Percentiles rank a stretch among this genome's conserved stretches.
Evolutionary conservation across 352 stramenopile genomes (phyloP).

Genomic region (Detonula confervacea): DNA sequence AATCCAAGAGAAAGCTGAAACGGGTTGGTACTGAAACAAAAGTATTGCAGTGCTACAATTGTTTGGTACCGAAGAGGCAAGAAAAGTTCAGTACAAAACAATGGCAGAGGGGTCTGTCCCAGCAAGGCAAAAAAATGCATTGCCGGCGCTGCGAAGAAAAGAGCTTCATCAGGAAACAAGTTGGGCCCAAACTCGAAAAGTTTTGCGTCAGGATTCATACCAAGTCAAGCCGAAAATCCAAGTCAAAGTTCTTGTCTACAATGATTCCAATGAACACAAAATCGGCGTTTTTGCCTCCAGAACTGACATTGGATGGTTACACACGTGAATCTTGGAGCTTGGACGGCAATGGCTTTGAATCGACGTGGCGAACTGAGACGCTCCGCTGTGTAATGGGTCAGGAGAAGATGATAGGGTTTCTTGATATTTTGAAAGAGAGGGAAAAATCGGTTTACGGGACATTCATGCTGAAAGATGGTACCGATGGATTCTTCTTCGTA

Average conservation of each 20-base stretch:
- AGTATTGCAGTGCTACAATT: background rate
- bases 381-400: background rate
- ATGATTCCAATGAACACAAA: background rate
- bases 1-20: background rate
- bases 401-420: background rate
- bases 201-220: background rate
- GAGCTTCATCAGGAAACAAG: background rate
- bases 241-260: background rate
- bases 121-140: background rate
- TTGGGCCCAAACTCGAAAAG: background rate
- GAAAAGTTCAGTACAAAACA: background rate
- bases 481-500: constrained; percentile 2
- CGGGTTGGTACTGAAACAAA: background rate
- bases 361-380: background rate
- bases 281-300: background rate
- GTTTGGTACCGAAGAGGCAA: background rate
- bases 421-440: background rate
- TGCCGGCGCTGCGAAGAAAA: background rate
- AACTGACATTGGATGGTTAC: background rate
- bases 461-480: background rate
- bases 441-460: background rate
- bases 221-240: background rate
- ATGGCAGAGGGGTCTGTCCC: background rate
- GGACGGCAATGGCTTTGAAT: background rate
- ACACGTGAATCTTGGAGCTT: constrained; percentile 1